Base-by-base conservation (phyloP, 129 eudicot species). In the Escallonia rubra region DNA sequence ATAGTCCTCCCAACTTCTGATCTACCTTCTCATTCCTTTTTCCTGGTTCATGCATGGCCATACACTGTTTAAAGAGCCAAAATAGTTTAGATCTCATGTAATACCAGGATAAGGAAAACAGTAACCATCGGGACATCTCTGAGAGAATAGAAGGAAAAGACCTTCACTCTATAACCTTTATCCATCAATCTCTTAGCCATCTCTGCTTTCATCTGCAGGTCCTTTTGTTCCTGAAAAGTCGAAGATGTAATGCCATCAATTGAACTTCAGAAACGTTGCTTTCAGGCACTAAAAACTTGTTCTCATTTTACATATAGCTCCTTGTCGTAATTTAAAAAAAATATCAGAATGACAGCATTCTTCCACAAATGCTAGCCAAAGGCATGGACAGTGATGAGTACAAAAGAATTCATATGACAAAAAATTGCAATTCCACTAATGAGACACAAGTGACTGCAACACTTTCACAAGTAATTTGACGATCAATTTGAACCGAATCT, bases 101-200 rank as follows among this genome's bases (percentile, higher is more conserved):
- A 23, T 23, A 23, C 34, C 34, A 23, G 34, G 34, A 57, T 23
- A 8, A 8, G 43, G 72, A 68, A 40, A 42, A 52, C 3, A 12
- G 7, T 8, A 45, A 41, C 4, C 53, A 61, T 16, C 45, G 6
- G 11, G 11, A 11, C 41, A 47, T 63, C 46, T 60, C 61, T 60
- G 8, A 3, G 39, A 40, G 3, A 57, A 47, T 61, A 16, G 14
- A 16, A 16, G 44, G 65, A 43, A 46, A 57, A 34, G 76, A 92
- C 98, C 96, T 89, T 88, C 63, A 92, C 81, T 44, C 98, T 91
- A 72, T 83, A 74, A 75, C 98, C 98, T 14, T 70, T 80, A 51
- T 92, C 98, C 76, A 88, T 74, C 68, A 88, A 73, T 79, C 87
- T 78, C 68, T 72, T 92, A 67, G 66, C 73, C 16, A 64, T 12